Conservation (phyloP, 495 filamentous ascomycete genomes). For the Trichoderma parareesei region DNA sequence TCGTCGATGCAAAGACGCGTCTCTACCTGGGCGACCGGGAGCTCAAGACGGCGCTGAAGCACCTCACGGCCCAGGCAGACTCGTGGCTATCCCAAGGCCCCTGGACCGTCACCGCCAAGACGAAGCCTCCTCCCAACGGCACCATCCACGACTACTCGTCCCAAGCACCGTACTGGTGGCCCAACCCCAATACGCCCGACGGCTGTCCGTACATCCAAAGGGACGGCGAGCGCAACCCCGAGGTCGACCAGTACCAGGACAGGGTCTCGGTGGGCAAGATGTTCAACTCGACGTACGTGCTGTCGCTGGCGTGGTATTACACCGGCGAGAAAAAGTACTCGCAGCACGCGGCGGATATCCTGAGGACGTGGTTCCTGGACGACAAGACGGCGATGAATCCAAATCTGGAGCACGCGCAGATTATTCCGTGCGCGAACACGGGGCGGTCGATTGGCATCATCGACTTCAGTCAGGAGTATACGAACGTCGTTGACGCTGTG, state of each 20-base stretch:
- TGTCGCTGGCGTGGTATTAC: conserved; percentile 2
- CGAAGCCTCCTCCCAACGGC: not conserved
- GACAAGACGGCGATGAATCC: not conserved
- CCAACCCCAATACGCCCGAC: not conserved
- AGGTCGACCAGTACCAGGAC: not conserved
- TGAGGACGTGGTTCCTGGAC: not conserved
- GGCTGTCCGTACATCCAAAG: not conserved
- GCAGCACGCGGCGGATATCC: not conserved
- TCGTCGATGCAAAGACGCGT: not conserved
- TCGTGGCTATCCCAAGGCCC: not conserved
- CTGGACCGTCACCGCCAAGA: not conserved
- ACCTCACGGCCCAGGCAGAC: not conserved
- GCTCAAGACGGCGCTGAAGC: not conserved
- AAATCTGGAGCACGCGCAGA: not conserved
- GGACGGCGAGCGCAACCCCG: not conserved
- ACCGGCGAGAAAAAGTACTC: not conserved
- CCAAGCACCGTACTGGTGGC: not conserved
- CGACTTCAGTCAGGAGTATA: not conserved
- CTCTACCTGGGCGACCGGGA: not conserved
- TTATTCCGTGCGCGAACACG: not conserved
- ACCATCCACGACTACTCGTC: not conserved
- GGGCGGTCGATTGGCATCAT: not conserved
- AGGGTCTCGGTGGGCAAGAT: not conserved
- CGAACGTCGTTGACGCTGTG: not conserved
- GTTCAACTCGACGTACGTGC: conserved; percentile 1